These are phyloP conservation scores for Xeromyces bisporus DNA, from an alignment of 495 filamentous ascomycete species.

Conservation along the genomic window DNA sequence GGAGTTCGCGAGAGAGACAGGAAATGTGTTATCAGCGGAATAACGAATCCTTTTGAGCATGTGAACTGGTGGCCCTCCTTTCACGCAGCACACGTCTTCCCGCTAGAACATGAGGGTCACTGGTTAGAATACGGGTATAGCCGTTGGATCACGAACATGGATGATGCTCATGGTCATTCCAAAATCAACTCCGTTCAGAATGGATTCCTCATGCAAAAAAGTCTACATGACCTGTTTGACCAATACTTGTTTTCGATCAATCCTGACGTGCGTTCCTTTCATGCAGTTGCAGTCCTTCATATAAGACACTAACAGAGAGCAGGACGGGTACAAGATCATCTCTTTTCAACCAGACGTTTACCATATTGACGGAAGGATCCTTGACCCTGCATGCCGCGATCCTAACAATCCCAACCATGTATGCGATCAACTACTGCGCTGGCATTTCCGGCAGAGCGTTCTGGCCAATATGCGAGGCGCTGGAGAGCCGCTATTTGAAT, in stretches of 20 bases:
- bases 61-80: slow-evolving; percentile 10
- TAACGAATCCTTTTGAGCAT: slow-evolving; percentile 4
- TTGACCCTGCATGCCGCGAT: slow-evolving; percentile 8
- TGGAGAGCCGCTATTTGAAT: slow-evolving; percentile 16
- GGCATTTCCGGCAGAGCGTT: slow-evolving; percentile 17
- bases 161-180: slow-evolving; percentile 2
- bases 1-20: slow-evolving; percentile 15
- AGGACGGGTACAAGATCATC: slow-evolving; percentile 15
- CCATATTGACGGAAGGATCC: slow-evolving; percentile 11
- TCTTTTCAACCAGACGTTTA: slow-evolving; percentile 7
- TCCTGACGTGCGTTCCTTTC: slow-evolving; percentile 1
- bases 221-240: slow-evolving; percentile 1
- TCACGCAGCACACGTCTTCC: slow-evolving; percentile 21
- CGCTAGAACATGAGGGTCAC: slow-evolving; percentile 14
- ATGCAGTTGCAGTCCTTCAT: neutral
- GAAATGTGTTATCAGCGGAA: slow-evolving; percentile 16
- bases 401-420: slow-evolving; percentile 8
- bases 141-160: no score
- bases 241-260: slow-evolving; percentile 1
- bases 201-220: slow-evolving; percentile 4
- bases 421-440: slow-evolving; percentile 12
- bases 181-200: slow-evolving; percentile 22
- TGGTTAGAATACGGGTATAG: slow-evolving; percentile 12
- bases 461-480: slow-evolving; percentile 14
- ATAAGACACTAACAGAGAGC: neutral